Conservation (phyloP, 2,329 filamentous ascomycete genomes). For the Aureobasidium sp. region DNA sequence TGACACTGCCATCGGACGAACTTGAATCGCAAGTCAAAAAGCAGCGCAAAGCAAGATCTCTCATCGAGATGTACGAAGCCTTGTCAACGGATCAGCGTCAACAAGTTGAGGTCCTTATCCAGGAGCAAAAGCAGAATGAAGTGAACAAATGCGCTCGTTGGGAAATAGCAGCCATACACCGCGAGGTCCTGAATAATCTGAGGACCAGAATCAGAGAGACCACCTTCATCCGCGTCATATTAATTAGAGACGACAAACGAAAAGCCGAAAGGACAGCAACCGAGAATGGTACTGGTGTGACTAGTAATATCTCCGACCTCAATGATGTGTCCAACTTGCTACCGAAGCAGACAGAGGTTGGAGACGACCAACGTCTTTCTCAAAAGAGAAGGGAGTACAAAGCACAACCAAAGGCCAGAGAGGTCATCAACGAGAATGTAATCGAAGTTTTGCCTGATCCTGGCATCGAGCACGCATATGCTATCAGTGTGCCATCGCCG, state of each 20-base stretch:
- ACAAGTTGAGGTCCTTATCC: slow-evolving; percentile 1
- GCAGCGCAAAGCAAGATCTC: background rate
- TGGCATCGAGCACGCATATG: background rate
- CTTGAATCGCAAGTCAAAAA: slow-evolving; percentile 4
- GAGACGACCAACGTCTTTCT: background rate
- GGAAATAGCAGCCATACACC: slow-evolving; percentile 11
- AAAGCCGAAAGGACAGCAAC: background rate
- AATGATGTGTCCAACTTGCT: background rate
- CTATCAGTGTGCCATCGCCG: background rate
- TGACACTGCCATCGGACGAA: slow-evolving; percentile 6
- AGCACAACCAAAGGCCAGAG: background rate
- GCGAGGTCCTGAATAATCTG: background rate
- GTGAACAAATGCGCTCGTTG: background rate
- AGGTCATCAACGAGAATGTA: background rate
- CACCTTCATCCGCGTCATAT: slow-evolving; percentile 2
- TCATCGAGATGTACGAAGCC: slow-evolving; percentile 2
- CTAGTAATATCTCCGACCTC: slow-evolving; percentile 1
- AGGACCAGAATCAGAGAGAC: slow-evolving; percentile 7
- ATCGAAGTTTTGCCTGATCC: background rate
- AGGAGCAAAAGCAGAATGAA: background rate
- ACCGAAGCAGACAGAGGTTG: background rate
- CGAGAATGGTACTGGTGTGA: background rate
- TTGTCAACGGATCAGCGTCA: slow-evolving; percentile 1
- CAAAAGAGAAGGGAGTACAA: background rate
- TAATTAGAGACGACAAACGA: background rate